Evolutionary conservation across 805 yeast genomes (phyloP).

Genomic region (Kazachstania africana): DNA sequence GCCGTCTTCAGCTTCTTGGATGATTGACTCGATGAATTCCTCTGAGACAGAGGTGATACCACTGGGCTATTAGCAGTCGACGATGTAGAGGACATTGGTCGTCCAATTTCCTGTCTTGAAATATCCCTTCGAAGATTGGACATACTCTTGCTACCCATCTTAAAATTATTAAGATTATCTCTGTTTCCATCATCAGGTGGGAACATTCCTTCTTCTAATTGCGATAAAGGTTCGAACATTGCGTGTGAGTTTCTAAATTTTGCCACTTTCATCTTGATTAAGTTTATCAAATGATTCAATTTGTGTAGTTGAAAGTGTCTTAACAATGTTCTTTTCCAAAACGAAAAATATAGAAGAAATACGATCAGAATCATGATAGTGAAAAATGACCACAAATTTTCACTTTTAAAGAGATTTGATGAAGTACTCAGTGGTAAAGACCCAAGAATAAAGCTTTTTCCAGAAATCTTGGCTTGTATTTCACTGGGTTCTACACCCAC

Average conservation of each 20-base stretch:
- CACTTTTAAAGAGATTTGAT: too few species aligned
- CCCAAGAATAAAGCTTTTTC: conserved; percentile 20
- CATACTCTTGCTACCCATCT: conserved; percentile 23
- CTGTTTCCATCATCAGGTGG: not conserved
- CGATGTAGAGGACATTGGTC: not conserved
- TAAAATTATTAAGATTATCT: not conserved
- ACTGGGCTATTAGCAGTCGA: not conserved
- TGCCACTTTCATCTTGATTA: conserved; percentile 3
- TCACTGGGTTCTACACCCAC: conserved; percentile 24
- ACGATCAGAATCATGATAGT: not conserved
- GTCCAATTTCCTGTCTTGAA: not conserved
- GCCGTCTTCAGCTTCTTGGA: conserved; percentile 3
- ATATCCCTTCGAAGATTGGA: conserved; percentile 9
- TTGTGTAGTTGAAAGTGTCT: not conserved
- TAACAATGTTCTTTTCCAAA: not conserved
- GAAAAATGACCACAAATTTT: not conserved
- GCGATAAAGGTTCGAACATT: conserved; percentile 1
- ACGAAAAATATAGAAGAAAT: not conserved
- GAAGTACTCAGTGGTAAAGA: conserved; percentile 1
- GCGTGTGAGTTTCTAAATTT: conserved; percentile 1
- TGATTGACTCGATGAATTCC: conserved; percentile 2
- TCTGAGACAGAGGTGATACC: conserved; percentile 3
- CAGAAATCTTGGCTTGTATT: conserved; percentile 7
- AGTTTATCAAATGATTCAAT: conserved; percentile 1
- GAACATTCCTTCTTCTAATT: conserved; percentile 5